phyloP scores from a whole-genome alignment of 2,329 filamentous ascomycete species.

The Thelonectria discophora region DNA sequence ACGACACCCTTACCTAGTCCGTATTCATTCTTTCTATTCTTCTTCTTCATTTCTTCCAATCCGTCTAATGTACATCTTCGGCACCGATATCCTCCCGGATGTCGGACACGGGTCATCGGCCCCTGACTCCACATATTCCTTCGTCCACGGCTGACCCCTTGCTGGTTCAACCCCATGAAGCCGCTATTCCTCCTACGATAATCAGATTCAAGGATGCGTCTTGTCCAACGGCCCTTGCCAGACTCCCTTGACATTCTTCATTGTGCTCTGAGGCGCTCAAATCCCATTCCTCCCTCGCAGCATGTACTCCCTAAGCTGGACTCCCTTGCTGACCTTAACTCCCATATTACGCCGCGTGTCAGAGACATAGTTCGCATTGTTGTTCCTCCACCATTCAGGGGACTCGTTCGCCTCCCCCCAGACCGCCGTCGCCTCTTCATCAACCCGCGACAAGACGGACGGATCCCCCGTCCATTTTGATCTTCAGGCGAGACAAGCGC shows the following conservation, averaged over 20 bases:
- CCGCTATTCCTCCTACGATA: not conserved
- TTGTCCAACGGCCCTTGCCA: constrained; percentile 2
- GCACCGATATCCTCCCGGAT: constrained; percentile 31
- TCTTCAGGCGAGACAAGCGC: not conserved
- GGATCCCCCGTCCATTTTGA: not conserved
- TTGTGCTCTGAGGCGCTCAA: not conserved
- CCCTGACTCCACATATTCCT: constrained; percentile 21
- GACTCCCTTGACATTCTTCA: not conserved
- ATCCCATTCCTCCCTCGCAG: not conserved
- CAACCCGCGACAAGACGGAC: constrained; percentile 10
- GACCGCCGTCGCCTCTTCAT: not conserved
- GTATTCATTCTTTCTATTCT: not conserved
- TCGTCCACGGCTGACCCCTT: not conserved
- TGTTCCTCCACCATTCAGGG: constrained; percentile 17
- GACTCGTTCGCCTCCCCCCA: not conserved
- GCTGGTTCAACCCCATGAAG: constrained; percentile 8
- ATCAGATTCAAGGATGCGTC: not conserved
- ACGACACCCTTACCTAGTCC: not conserved
- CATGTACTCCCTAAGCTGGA: not conserved
- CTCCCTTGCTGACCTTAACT: not conserved
- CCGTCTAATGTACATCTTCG: not conserved
- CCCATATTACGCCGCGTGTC: constrained; percentile 3
- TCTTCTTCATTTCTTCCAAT: not conserved
- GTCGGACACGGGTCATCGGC: constrained; percentile 28
- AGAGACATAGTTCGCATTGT: constrained; percentile 6